phyloP scores from a whole-genome alignment of 768 basidiomycete genomes.

The Leccinum sublutescens region DNA sequence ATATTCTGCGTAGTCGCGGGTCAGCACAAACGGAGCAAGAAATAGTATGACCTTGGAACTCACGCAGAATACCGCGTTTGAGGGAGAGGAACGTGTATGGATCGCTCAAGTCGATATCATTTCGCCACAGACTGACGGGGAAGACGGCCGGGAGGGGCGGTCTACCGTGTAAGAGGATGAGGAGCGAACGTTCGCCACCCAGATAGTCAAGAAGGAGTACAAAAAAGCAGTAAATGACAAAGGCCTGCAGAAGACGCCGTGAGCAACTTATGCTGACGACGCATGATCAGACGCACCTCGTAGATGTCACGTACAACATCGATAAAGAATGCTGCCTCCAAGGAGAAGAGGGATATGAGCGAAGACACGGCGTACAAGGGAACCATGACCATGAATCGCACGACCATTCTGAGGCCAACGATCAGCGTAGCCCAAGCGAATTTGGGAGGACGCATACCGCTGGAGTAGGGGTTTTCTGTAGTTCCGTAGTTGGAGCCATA shows the following conservation, averaged over 20 bases:
- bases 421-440: not conserved
- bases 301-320: slow-evolving; percentile 95
- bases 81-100: slow-evolving; percentile 92
- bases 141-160: slow-evolving; percentile 86
- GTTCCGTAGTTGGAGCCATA: slow-evolving; percentile 80
- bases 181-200: slow-evolving; percentile 90
- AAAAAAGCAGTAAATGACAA: slow-evolving; percentile 94
- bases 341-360: slow-evolving; percentile 88
- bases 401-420: slow-evolving; percentile 64
- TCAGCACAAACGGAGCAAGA: not conserved
- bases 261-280: not conserved
- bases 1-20: slow-evolving; percentile 62
- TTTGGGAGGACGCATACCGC: slow-evolving; percentile 43
- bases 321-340: slow-evolving; percentile 95
- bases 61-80: slow-evolving; percentile 94
- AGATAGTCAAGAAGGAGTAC: slow-evolving; percentile 77
- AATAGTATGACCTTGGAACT: slow-evolving; percentile 12
- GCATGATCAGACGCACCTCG: slow-evolving; percentile 56
- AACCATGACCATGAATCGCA: slow-evolving; percentile 96
- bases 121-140: slow-evolving; percentile 78
- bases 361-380: slow-evolving; percentile 91
- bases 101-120: slow-evolving; percentile 90
- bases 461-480: slow-evolving; percentile 82
- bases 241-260: slow-evolving; percentile 52
- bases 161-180: slow-evolving; percentile 89